Evolutionary conservation across 257 asterid species (phyloP).

Genomic region (Solanum chiquidenum): DNA sequence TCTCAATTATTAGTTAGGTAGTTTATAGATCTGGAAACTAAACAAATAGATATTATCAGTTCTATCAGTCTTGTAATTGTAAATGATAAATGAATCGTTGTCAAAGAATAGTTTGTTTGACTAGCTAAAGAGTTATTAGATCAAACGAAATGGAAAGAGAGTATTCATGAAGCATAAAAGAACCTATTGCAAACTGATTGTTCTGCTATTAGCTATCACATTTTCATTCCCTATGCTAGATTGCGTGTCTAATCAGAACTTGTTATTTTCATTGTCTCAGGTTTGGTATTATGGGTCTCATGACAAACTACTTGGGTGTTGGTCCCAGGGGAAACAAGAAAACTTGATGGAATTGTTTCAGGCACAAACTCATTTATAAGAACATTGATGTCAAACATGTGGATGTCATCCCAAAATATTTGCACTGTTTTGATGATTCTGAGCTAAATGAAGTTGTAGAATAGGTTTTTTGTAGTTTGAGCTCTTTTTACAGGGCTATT

Average conservation of each 20-base stretch:
- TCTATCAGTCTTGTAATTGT: neutral
- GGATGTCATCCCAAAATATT: neutral
- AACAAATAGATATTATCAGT: neutral
- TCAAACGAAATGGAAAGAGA: neutral
- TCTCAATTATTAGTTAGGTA: neutral
- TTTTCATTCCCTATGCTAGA: neutral
- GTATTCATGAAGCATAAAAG: neutral
- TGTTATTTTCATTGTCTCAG: neutral
- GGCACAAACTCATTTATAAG: neutral
- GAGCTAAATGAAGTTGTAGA: neutral
- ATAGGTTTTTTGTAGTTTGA: neutral
- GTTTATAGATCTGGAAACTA: neutral
- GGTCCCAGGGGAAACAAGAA: neutral
- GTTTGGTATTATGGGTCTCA: neutral
- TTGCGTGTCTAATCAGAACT: neutral
- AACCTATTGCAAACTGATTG: neutral
- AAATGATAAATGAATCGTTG: neutral
- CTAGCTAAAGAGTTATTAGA: neutral
- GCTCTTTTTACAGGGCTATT: neutral
- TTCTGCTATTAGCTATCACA: neutral
- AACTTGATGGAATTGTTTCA: neutral
- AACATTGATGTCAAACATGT: neutral
- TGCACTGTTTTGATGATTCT: neutral
- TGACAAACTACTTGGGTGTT: neutral
- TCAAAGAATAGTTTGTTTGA: neutral